phyloP scores from a whole-genome alignment of 2,329 filamentous ascomycete species.

The Pseudocercospora eumusae region DNA sequence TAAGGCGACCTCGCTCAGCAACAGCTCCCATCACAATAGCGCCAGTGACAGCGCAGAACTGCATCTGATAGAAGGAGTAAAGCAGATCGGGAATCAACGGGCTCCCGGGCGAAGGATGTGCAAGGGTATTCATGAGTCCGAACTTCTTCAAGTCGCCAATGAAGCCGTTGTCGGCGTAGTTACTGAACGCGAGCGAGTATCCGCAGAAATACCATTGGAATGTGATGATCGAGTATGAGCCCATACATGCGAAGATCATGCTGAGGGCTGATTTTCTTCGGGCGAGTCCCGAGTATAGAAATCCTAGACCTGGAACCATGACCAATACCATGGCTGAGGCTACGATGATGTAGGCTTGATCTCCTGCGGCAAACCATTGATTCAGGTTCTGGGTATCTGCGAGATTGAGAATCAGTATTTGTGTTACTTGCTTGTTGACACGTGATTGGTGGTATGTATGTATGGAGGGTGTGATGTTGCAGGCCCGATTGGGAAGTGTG shows the following conservation, averaged over 20 bases:
- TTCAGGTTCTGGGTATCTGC: conserved; percentile 83
- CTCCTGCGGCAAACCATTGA: conserved; percentile 90
- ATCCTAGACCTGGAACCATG: conserved; percentile 95
- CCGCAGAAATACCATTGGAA: conserved; percentile 99
- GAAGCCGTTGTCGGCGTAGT: conserved; percentile 78
- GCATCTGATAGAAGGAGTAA: conserved; percentile 97
- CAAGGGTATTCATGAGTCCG: conserved; percentile 81
- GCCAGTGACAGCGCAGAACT: conserved; percentile 92
- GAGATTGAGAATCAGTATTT: neutral
- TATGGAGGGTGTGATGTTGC: neutral
- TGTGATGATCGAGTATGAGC: conserved; percentile 82
- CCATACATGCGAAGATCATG: conserved; percentile 97
- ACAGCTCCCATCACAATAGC: conserved; percentile 90
- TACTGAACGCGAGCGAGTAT: conserved; percentile 90
- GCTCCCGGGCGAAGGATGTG: conserved; percentile 80
- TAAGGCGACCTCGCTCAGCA: conserved; percentile 87
- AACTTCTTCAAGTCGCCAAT: conserved; percentile 91
- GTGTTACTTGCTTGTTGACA: conserved; percentile 16
- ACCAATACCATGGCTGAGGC: conserved; percentile 89
- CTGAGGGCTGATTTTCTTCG: conserved; percentile 95
- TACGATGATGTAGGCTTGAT: conserved; percentile 91
- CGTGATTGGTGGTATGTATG: conserved; percentile 16
- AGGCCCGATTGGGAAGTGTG: neutral
- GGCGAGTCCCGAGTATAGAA: conserved; percentile 96
- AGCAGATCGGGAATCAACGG: conserved; percentile 85